Percentiles rank a stretch among this genome's conserved stretches.
Conservation (phyloP, 345 rosid genomes). For the Aquilaria malaccensis region DNA sequence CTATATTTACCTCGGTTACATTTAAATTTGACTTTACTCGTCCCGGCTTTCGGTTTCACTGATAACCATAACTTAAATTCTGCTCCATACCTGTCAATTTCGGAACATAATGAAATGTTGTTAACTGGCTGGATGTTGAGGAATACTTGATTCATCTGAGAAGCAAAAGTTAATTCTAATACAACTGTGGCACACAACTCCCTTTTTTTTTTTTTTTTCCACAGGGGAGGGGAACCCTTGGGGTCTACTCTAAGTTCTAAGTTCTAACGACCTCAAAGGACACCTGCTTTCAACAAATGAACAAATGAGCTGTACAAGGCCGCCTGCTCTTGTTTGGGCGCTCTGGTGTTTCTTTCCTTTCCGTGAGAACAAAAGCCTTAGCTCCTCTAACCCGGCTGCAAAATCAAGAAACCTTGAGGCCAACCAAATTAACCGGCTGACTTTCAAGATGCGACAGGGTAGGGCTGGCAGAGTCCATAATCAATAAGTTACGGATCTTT, state of each 20-base stretch:
- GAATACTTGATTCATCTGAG: no score
- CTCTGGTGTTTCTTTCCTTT: slow-evolving; percentile 7
- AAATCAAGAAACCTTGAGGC: slow-evolving; percentile 6
- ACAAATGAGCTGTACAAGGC: slow-evolving; percentile 53
- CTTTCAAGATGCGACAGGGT: slow-evolving; percentile 10
- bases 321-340: slow-evolving; percentile 17
- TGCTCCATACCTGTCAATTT: no score
- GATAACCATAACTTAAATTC: no score
- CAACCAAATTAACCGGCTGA: slow-evolving; percentile 18
- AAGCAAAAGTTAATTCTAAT: no score
- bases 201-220: no score
- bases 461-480: background rate
- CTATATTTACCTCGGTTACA: no score
- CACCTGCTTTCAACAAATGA: slow-evolving; percentile 47
- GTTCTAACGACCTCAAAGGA: slow-evolving; percentile 15
- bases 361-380: slow-evolving; percentile 8
- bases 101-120: no score
- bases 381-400: slow-evolving; percentile 24
- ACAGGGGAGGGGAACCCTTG: background rate
- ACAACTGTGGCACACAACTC: no score
- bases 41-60: no score
- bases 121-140: no score
- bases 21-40: no score
- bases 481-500: slow-evolving; percentile 7
- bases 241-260: slow-evolving; percentile 11